Conservation (phyloP, 2,329 filamentous ascomycete species). For the Trichoderma simmonsii region DNA sequence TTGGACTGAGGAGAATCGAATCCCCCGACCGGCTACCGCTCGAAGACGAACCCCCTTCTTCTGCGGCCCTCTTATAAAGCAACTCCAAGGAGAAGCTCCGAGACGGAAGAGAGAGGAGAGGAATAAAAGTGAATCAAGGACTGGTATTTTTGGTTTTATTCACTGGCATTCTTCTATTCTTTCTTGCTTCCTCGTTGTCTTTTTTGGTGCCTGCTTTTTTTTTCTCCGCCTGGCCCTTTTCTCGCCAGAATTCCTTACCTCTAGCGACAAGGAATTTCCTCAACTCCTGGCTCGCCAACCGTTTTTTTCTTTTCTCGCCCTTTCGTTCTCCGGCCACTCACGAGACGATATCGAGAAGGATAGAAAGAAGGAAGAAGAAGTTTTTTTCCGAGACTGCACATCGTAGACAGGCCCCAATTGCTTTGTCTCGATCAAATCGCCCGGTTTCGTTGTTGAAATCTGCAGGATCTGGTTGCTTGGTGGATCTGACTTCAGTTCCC, state of each 20-base stretch:
- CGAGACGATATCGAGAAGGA: slow-evolving; percentile 26
- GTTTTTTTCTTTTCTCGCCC: slow-evolving; percentile 21
- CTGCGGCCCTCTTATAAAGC: slow-evolving; percentile 27
- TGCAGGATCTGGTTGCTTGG: slow-evolving; percentile 3
- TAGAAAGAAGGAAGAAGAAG: neutral
- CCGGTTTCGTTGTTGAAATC: slow-evolving; percentile 2
- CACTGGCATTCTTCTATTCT: slow-evolving; percentile 13
- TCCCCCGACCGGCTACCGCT: slow-evolving; percentile 25
- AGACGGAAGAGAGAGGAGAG: slow-evolving; percentile 25
- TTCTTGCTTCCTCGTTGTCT: neutral
- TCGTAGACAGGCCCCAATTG: slow-evolving; percentile 11
- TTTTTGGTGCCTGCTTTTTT: slow-evolving; percentile 18
- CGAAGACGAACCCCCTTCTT: slow-evolving; percentile 23
- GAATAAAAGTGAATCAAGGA: slow-evolving; percentile 32
- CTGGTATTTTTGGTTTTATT: slow-evolving; percentile 35
- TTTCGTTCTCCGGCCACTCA: slow-evolving; percentile 26
- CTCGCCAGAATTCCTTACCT: slow-evolving; percentile 41
- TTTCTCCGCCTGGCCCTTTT: slow-evolving; percentile 11
- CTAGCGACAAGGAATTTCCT: slow-evolving; percentile 41
- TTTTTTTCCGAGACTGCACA: slow-evolving; percentile 32
- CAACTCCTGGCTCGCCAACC: slow-evolving; percentile 29
- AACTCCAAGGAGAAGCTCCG: slow-evolving; percentile 27
- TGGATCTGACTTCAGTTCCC: slow-evolving; percentile 14
- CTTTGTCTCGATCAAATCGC: slow-evolving; percentile 11
- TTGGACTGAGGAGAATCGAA: slow-evolving; percentile 36